phyloP scores from a whole-genome alignment of 1,284 basidiomycete genomes.

The Afroboletus lepidellus region DNA sequence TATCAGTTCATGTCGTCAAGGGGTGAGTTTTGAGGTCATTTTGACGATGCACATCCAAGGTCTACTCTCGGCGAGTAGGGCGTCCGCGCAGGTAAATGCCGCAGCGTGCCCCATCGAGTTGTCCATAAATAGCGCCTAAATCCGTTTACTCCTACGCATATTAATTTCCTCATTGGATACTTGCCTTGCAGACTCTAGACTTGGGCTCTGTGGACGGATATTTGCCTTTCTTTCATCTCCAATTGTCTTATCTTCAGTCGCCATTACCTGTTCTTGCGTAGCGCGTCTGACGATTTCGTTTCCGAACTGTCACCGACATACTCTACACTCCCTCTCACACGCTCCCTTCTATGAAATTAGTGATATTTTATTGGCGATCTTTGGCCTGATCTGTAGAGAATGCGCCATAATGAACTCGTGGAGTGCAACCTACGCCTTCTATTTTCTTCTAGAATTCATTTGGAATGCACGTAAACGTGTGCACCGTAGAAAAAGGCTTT shows the following conservation, averaged over 20 bases:
- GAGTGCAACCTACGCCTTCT: too few species aligned
- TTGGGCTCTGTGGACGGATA: conserved; percentile 14
- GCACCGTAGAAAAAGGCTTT: too few species aligned
- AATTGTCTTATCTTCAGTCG: not conserved
- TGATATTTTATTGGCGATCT: not conserved
- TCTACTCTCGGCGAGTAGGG: conserved; percentile 51
- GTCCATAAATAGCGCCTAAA: conserved; percentile 39
- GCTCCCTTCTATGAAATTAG: conserved; percentile 10
- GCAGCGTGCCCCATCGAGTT: conserved; percentile 79
- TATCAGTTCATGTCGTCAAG: conserved; percentile 27
- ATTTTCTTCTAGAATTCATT: too few species aligned
- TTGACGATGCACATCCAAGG: conserved; percentile 72
- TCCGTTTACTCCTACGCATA: not conserved
- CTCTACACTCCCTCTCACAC: not conserved
- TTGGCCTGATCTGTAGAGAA: not conserved
- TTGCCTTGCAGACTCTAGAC: conserved; percentile 7
- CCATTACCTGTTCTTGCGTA: not conserved
- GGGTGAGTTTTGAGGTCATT: conserved; percentile 65
- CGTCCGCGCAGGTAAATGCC: conserved; percentile 58
- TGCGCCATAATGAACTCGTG: too few species aligned
- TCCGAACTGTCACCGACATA: not conserved
- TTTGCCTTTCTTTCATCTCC: not conserved
- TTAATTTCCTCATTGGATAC: conserved; percentile 15
- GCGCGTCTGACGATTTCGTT: not conserved
- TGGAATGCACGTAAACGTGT: too few species aligned